Evolutionary conservation across 805 yeast species (phyloP), one percentile per base, ranked within the genome.

Genomic region (Starmerella bombi): DNA sequence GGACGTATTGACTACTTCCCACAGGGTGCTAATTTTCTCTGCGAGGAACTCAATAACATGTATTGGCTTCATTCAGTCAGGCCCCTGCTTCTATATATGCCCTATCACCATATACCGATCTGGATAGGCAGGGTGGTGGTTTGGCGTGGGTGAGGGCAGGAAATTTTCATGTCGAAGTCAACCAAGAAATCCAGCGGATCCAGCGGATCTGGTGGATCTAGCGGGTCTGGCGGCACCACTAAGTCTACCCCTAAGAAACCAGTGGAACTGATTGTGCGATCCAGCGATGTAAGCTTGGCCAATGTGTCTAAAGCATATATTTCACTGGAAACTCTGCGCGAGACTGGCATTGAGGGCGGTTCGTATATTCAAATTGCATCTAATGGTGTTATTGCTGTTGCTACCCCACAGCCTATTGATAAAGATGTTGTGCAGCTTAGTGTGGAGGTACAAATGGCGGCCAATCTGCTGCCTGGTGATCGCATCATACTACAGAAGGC

Each of bases 401-500:
- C 49, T 3, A 58, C 59, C 2, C 60, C 62, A 2, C 51, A 39
- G n/a, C 45, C 37, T 3, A 20, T 40, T 9, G 60, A 57, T 14
- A 14, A 32, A 3, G 57, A 54, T 18, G 42, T 50, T 2, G 44
- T 59, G 6, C 57, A 50, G 31, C 36, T 63, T 8, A 45, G 59
- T 14, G 14, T 33, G 6, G 45, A 44, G 5, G 43, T 71, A 29
- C 57, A 77, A 46, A 50, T 60, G 5, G 59, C 67, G 2, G 61
- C 66, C 10, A 69, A 65, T 32, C 47, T 69, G 1, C 44, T 69
- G 4, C 57, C 70, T 5, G 80, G 80, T 33, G 77, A 73, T 41
- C 55, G 76, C 34, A 46, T 73, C 17, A 61, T 62, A 22, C 48
- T 88, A 0, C 52, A 55, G 10, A 76, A 69, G 49, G 61, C 59